Conservation (phyloP, 1,284 basidiomycete species). For the Uromyces viciae-fabae region DNA sequence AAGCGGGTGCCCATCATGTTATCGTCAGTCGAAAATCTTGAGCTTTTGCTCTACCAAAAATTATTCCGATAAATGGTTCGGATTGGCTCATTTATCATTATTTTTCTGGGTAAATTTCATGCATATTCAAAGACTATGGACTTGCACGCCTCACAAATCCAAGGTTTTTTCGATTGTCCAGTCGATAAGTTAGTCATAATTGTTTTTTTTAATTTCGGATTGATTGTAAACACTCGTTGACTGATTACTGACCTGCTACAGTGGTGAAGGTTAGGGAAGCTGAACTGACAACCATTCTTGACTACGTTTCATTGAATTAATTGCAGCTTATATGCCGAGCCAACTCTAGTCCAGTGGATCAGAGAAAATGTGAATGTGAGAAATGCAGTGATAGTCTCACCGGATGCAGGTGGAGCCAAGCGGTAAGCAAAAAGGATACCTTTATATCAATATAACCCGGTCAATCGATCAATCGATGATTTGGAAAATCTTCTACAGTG, state of each 20-base stretch:
- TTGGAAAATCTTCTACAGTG: conserved; percentile 61
- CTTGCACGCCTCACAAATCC: conserved; percentile 94
- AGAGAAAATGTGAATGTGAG: conserved; percentile 81
- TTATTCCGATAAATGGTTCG: neutral
- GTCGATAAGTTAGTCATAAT: conserved; percentile 86
- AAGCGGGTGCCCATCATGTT: conserved; percentile 95
- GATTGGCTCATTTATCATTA: too few species aligned
- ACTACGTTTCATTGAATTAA: too few species aligned
- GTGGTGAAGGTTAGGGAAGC: too few species aligned
- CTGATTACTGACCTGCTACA: too few species aligned
- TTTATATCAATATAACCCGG: conserved; percentile 36
- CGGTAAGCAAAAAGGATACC: conserved; percentile 63
- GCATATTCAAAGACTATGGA: conserved; percentile 77
- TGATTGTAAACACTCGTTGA: too few species aligned
- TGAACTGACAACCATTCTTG: too few species aligned
- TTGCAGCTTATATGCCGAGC: conserved; percentile 94
- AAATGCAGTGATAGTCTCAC: conserved; percentile 93
- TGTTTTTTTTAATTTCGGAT: too few species aligned
- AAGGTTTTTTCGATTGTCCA: conserved; percentile 99
- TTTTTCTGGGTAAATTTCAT: neutral
- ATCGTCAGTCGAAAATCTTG: conserved; percentile 66
- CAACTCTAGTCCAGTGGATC: conserved; percentile 91
- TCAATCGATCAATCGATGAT: neutral
- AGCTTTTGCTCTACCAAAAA: conserved; percentile 46
- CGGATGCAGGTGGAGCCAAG: conserved; percentile 97